phyloP scores from a whole-genome alignment of 1,139 yeast genomes.

The Meyerozyma sp. region DNA sequence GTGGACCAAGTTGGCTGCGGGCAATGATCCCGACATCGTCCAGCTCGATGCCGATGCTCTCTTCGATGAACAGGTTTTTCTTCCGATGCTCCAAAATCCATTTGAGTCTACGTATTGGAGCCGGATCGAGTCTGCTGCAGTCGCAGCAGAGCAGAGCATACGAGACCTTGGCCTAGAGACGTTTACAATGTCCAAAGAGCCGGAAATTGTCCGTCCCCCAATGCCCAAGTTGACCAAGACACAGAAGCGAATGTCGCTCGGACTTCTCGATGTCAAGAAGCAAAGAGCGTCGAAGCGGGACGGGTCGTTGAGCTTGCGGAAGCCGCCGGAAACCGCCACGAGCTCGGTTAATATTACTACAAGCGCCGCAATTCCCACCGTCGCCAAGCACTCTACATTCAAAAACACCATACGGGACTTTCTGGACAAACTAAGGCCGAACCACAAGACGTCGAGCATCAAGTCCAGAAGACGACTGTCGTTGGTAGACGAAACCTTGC shows the following conservation, averaged over 20 bases:
- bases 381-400: not conserved
- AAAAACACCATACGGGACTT: conserved; percentile 8
- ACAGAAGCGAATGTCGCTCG: conserved; percentile 28
- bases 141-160: not conserved
- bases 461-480: conserved; percentile 22
- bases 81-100: not conserved
- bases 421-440: conserved; percentile 9
- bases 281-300: not conserved
- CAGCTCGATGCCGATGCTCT: not conserved
- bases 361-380: conserved; percentile 16
- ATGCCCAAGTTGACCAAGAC: conserved; percentile 19
- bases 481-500: conserved; percentile 36
- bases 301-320: conserved; percentile 14
- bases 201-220: not conserved
- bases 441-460: conserved; percentile 1
- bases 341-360: conserved; percentile 33
- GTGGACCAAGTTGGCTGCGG: not conserved
- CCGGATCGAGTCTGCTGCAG: not conserved
- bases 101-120: not conserved
- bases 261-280: conserved; percentile 18
- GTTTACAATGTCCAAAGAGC: not conserved
- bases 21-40: not conserved
- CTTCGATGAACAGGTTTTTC: not conserved
- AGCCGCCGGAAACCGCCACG: conserved; percentile 27
- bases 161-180: not conserved